Evolutionary conservation across 2,329 filamentous ascomycete genomes (phyloP).

Genomic region (Penicillium paneum): DNA sequence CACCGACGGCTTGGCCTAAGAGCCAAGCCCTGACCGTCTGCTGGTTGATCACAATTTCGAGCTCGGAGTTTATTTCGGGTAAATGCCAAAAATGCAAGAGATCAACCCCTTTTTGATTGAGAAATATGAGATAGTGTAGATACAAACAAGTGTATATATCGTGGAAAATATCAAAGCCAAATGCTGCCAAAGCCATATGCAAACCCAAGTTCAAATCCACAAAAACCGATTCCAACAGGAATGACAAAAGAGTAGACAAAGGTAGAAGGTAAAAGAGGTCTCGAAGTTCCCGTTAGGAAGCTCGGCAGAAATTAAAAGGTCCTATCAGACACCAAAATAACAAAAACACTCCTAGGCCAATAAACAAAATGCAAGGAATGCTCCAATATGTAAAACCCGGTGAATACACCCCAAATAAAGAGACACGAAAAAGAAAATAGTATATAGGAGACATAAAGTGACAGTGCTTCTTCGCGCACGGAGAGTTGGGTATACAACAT

Average conservation of each 20-base stretch:
- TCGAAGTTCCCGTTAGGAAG: conserved; percentile 4
- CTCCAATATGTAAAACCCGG: conserved; percentile 25
- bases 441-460: conserved; percentile 22
- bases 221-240: conserved; percentile 13
- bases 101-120: not conserved
- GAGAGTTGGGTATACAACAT: conserved; percentile 14
- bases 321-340: conserved; percentile 22
- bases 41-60: conserved; percentile 2
- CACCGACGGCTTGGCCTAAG: not conserved
- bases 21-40: not conserved
- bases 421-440: conserved; percentile 18
- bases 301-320: conserved; percentile 24
- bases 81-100: not conserved
- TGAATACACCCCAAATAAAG: conserved; percentile 21
- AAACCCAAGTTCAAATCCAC: conserved; percentile 25
- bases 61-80: not conserved
- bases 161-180: conserved; percentile 10
- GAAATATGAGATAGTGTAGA: conserved; percentile 6
- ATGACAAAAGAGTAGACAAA: conserved; percentile 7
- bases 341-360: conserved; percentile 23
- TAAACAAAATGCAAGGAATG: conserved; percentile 25
- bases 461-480: conserved; percentile 16
- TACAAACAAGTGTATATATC: not conserved
- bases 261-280: conserved; percentile 12
- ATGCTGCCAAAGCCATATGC: conserved; percentile 27